Base-by-base conservation (phyloP, 495 filamentous ascomycete species). In the Podospora pseudopauciseta region DNA sequence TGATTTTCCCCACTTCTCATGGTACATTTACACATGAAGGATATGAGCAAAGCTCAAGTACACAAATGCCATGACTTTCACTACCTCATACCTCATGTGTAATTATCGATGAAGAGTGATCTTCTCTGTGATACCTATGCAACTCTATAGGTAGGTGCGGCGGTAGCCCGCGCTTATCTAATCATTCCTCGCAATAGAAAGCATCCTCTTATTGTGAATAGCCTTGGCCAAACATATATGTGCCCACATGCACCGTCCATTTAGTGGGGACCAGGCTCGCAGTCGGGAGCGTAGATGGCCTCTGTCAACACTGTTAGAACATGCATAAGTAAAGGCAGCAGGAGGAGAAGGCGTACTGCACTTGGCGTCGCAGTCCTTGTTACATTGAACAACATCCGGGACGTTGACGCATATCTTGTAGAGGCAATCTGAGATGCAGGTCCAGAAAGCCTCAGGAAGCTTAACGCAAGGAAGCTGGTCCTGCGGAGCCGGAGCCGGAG, bases 371-470 rank as follows among this genome's bases (percentile, higher is more conserved):
- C 39, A 49, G 13, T 49, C 39, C 39, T 49, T 49, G 9, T 49
- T 49, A 13, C 39, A 49, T 49, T 49, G 39, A 13, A 49, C 15
- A 49, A 18, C 9, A 49, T 49, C 39, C 13, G 39, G 15, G 39
- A 49, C 39, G 16, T 54, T 54, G 49, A n/a, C 5, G 55, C 67
- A 68, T 0, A n/a, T 19, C 53, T 68, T 64, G 67, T 68, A 68
- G n/a, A 68, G 67, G 30, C 67, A 68, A 56, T 68, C 28, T 18
- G 53, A 59, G 54, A 28, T 53, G 60, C 67, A 68, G 9, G 44
- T 27, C 67, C 61, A 68, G 61, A 59, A 68, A 23, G 7, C 30
- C 15, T 44, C 15, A 19, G 60, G 53, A 26, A 68, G 60, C 1
- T 2, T 19, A 1, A 19, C 19, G 55, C 67, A 68, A 1, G 55